Percentiles rank a stretch among this genome's conserved stretches.
Evolutionary conservation across 2,329 filamentous ascomycete species (phyloP).

Genomic region (Allantophomopsis cytisporea): DNA sequence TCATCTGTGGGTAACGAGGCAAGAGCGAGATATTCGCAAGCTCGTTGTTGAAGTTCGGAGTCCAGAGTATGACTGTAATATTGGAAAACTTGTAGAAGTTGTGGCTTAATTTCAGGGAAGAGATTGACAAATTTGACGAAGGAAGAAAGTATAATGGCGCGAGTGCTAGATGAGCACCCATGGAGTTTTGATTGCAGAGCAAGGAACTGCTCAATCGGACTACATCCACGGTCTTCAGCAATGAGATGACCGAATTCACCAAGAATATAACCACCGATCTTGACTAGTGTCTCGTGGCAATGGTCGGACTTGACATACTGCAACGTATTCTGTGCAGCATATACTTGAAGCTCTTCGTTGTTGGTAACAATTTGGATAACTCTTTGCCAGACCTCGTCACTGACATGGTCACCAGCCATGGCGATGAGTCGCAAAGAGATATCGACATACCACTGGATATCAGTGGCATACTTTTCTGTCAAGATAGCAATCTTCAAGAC

Average conservation of each 20-base stretch:
- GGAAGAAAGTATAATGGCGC: conserved; percentile 86
- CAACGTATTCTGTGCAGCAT: conserved; percentile 85
- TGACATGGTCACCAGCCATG: conserved; percentile 95
- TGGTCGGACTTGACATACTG: conserved; percentile 86
- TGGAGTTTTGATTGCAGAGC: conserved; percentile 84
- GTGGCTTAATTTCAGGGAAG: conserved; percentile 96
- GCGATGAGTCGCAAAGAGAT: conserved; percentile 89
- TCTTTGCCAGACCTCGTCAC: conserved; percentile 97
- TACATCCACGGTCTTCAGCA: conserved; percentile 82
- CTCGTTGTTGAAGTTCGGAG: conserved; percentile 88
- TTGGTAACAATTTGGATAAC: conserved; percentile 99
- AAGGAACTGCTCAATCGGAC: conserved; percentile 93
- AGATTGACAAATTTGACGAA: conserved; percentile 98
- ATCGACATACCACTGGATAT: conserved; percentile 98
- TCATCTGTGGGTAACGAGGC: conserved; percentile 82
- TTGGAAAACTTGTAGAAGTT: conserved; percentile 80
- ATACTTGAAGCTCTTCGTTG: conserved; percentile 95
- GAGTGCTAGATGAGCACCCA: conserved; percentile 75
- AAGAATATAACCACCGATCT: conserved; percentile 91
- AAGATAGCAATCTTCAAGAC: conserved; percentile 96
- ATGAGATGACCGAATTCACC: conserved; percentile 96
- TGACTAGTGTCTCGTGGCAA: conserved; percentile 93
- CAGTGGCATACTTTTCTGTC: conserved; percentile 96
- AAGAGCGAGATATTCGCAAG: conserved; percentile 85
- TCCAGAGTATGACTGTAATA: conserved; percentile 91